Base-by-base conservation (phyloP, 176 grass and related monocot genomes). In the Triticum dicoccoides region DNA sequence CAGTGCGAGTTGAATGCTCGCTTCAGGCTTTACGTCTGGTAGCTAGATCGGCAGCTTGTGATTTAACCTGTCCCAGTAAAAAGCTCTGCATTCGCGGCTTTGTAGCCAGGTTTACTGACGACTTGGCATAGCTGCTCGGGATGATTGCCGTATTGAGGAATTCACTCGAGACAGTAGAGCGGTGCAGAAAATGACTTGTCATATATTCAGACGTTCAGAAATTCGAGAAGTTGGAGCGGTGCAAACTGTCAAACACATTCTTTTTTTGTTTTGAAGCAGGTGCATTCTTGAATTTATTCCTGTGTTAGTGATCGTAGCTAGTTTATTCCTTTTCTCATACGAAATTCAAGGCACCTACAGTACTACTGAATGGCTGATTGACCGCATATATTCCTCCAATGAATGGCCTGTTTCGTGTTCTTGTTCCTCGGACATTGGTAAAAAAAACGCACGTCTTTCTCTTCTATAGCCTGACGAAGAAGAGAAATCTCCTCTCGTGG, bases 1-100 rank as follows among this genome's bases (percentile, higher is more conserved):
- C 59, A 17, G 65, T 24, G 21, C 21, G 65, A 24, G 56, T 65
- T 84, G 33, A 84, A 84, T 84, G 70, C 82, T 75, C 2, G 69
- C 25, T 32, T 32, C 70, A n/a, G 37, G 17, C 35, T 75, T 84
- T 74, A 84, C 54, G 15, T 70, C 8, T 64, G 82, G 82, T 47
- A 64, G 56, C 54, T 84, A 12, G 56, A 59, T 84, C 59, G 56
- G 42, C 81, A 14, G 82, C 70, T 76, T 25, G 70, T 23, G 20
- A 24, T 61, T 61, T 73, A 42, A 27, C 68, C 51, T 9, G 51
- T 8, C 25, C 25, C 81, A 17, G 47, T 51, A 61, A 21, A 82
- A 82, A 5, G 11, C 17, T 82, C 64, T 17, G 65, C 29, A 4
- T 71, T 63, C 34, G 34, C 77, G 15, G n/a, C 7, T 37, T 30